Percentiles rank a stretch among this genome's conserved stretches.
Evolutionary conservation across 768 basidiomycete species (phyloP).

Genomic region (Thelephora ganbajun): DNA sequence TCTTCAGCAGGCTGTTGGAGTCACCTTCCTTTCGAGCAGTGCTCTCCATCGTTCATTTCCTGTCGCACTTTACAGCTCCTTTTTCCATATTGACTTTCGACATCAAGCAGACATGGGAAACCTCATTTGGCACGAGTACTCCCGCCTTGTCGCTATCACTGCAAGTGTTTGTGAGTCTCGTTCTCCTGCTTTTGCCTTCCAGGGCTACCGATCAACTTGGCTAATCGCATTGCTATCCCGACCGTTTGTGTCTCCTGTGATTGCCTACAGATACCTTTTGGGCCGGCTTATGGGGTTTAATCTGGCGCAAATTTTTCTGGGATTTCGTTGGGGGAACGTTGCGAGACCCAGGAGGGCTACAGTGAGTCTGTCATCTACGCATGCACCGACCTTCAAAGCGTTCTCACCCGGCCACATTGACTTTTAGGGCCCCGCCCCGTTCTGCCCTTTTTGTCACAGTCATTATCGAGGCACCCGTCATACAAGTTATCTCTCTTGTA

Average conservation of each 20-base stretch:
- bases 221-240: neutral
- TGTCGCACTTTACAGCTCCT: constrained; percentile 10
- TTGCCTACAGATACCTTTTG: constrained; percentile 44
- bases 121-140: constrained; percentile 70
- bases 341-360: constrained; percentile 65
- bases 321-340: constrained; percentile 79
- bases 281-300: constrained; percentile 68
- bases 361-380: constrained; percentile 32
- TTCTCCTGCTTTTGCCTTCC: neutral
- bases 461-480: constrained; percentile 65
- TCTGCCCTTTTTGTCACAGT: constrained; percentile 51
- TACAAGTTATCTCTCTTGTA: constrained; percentile 57
- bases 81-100: neutral
- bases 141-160: constrained; percentile 52
- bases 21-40: constrained; percentile 10
- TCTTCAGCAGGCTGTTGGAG: constrained; percentile 17
- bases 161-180: constrained; percentile 56
- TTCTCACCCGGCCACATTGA: neutral
- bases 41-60: constrained; percentile 7
- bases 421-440: constrained; percentile 42
- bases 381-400: neutral
- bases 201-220: neutral
- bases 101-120: constrained; percentile 44
- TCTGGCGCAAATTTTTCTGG: constrained; percentile 94
- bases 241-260: constrained; percentile 6